Evolutionary conservation across 768 basidiomycete genomes (phyloP).

Genomic region (Tylopilus intermedius): DNA sequence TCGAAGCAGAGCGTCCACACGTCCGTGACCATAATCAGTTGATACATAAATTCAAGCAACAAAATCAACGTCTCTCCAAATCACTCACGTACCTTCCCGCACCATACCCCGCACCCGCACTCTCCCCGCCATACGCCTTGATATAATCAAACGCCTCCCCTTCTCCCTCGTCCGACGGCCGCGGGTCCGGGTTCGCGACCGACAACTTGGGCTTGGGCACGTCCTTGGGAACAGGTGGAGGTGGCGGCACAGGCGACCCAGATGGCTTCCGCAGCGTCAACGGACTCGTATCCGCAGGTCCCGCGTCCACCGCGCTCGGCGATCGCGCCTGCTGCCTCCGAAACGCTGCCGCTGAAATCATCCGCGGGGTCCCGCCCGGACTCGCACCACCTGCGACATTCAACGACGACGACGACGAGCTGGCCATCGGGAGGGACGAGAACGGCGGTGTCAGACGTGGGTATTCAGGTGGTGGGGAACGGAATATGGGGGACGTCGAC

Average conservation of each 20-base stretch:
- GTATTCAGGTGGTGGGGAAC: conserved; percentile 43
- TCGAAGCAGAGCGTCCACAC: not conserved
- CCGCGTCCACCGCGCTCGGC: conserved; percentile 18
- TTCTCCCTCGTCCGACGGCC: conserved; percentile 25
- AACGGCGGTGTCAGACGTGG: conserved; percentile 34
- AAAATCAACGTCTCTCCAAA: conserved; percentile 29
- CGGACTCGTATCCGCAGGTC: conserved; percentile 43
- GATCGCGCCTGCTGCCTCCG: conserved; percentile 44
- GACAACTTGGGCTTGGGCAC: conserved; percentile 19
- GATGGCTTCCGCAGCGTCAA: conserved; percentile 46
- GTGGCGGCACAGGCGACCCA: conserved; percentile 24
- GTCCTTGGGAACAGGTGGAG: not conserved
- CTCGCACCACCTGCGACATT: conserved; percentile 17
- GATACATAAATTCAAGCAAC: not conserved
- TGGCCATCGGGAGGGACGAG: conserved; percentile 25
- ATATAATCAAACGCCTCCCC: conserved; percentile 52
- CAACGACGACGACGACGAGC: conserved; percentile 32
- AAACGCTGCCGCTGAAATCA: conserved; percentile 75
- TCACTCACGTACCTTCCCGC: conserved; percentile 45
- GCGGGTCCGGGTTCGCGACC: conserved; percentile 28
- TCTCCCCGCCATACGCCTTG: conserved; percentile 42
- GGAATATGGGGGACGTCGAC: conserved; percentile 5
- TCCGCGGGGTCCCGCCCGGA: conserved; percentile 40
- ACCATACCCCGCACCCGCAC: conserved; percentile 31
- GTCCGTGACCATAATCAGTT: conserved; percentile 2